Evolutionary conservation across 768 basidiomycete genomes (phyloP).

Genomic region (Hericium coralloides): DNA sequence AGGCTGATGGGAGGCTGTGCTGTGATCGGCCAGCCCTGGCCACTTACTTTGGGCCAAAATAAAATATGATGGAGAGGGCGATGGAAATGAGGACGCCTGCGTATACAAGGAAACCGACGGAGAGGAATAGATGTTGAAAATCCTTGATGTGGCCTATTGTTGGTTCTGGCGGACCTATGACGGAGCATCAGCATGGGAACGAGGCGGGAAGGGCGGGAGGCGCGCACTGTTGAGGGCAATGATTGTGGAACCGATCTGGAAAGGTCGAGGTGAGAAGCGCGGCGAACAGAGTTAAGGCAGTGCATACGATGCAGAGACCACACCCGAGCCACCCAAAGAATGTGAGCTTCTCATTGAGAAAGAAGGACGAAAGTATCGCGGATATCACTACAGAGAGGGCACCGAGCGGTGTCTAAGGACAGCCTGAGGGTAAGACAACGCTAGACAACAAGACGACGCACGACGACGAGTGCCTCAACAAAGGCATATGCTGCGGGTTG

Average conservation of each 20-base stretch:
- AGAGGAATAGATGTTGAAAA: slow-evolving; percentile 75
- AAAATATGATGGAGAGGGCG: slow-evolving; percentile 68
- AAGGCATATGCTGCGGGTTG: slow-evolving; percentile 65
- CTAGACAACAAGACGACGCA: slow-evolving; percentile 27
- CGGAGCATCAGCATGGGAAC: slow-evolving; percentile 1
- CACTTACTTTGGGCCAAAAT: slow-evolving; percentile 68
- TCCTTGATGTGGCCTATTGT: slow-evolving; percentile 58
- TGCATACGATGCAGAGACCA: slow-evolving; percentile 75
- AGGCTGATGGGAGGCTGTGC: neutral
- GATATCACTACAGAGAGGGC: slow-evolving; percentile 94
- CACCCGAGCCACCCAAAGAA: slow-evolving; percentile 99
- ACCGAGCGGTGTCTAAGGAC: slow-evolving; percentile 76
- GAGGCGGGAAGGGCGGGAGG: slow-evolving; percentile 14
- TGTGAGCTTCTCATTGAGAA: slow-evolving; percentile 86
- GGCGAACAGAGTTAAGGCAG: neutral
- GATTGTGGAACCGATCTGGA: slow-evolving; percentile 73
- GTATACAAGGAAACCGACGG: slow-evolving; percentile 75
- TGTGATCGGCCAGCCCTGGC: neutral
- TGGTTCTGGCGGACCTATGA: slow-evolving; percentile 55
- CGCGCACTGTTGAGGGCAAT: slow-evolving; percentile 76
- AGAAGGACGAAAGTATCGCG: slow-evolving; percentile 85
- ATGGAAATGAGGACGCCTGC: slow-evolving; percentile 52
- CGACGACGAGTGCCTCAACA: slow-evolving; percentile 87
- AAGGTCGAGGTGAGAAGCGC: neutral
- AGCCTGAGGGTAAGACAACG: slow-evolving; percentile 3